Conservation (phyloP, 768 basidiomycete genomes). For the Mycena haematopus region DNA sequence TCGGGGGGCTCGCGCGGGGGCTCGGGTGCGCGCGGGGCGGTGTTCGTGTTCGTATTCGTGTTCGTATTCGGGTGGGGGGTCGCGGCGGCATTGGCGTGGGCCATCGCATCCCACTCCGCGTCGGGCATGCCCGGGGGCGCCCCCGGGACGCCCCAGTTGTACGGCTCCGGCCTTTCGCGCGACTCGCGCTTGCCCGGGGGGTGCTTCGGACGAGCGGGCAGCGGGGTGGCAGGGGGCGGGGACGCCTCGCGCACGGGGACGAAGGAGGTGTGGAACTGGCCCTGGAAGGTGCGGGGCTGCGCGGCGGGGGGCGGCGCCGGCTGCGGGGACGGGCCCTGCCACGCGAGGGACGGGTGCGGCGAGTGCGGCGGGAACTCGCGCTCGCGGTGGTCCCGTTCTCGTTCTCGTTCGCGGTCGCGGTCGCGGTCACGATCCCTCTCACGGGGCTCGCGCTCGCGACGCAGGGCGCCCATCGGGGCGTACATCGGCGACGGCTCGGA, state of each 20-base stretch:
- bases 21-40: too few species aligned
- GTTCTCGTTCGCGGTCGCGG: slow-evolving; percentile 2
- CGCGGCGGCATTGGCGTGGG: too few species aligned
- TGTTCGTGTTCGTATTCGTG: too few species aligned
- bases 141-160: not conserved
- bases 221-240: too few species aligned
- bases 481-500: slow-evolving; percentile 29
- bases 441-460: slow-evolving; percentile 7
- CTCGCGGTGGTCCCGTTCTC: slow-evolving; percentile 7
- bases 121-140: not conserved
- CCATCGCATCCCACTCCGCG: not conserved
- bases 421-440: slow-evolving; percentile 2
- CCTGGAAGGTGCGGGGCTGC: slow-evolving; percentile 28
- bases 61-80: too few species aligned
- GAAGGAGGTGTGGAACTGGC: slow-evolving; percentile 32
- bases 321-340: slow-evolving; percentile 10
- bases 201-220: too few species aligned
- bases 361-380: slow-evolving; percentile 12
- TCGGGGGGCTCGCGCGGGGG: slow-evolving; percentile 9
- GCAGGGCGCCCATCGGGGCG: slow-evolving; percentile 19
- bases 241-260: slow-evolving; percentile 27
- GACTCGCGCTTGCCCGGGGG: not conserved
- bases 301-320: not conserved
- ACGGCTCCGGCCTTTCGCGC: not conserved
- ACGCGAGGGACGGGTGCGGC: slow-evolving; percentile 21